Evolutionary conservation across 306 rosid species (phyloP).

Genomic region (Malus asiatica): DNA sequence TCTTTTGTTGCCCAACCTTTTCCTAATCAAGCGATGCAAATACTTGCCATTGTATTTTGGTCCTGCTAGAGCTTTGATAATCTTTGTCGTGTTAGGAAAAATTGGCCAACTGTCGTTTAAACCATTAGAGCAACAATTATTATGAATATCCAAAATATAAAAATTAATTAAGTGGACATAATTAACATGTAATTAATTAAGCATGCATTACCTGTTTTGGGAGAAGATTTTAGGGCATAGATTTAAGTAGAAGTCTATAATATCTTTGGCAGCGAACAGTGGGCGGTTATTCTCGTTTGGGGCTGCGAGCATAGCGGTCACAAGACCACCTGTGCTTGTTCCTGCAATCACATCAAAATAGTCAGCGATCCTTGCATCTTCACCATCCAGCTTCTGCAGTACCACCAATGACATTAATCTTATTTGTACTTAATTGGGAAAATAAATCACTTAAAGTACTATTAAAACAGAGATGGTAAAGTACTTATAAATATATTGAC

Average conservation of each 20-base stretch:
- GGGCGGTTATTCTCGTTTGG: slow-evolving; percentile 49
- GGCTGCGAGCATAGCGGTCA: slow-evolving; percentile 52
- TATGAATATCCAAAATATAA: neutral
- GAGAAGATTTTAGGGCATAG: slow-evolving; percentile 53
- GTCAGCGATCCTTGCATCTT: slow-evolving; percentile 58
- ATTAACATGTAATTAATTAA: neutral
- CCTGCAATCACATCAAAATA: slow-evolving; percentile 65
- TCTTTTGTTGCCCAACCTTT: slow-evolving; percentile 21
- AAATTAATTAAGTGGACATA: neutral
- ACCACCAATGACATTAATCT: neutral
- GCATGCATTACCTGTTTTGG: neutral
- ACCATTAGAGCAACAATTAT: neutral
- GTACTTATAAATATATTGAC: no score
- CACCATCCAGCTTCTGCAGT: slow-evolving; percentile 52
- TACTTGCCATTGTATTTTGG: slow-evolving; percentile 54
- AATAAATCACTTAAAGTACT: no score
- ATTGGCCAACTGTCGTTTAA: neutral
- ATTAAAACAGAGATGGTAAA: no score
- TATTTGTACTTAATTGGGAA: no score
- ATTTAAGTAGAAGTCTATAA: slow-evolving; percentile 39
- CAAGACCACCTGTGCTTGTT: slow-evolving; percentile 66
- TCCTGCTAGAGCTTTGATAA: slow-evolving; percentile 14
- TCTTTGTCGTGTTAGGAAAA: neutral
- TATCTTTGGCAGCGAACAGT: slow-evolving; percentile 48
- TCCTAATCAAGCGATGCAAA: slow-evolving; percentile 20